phyloP scores from a whole-genome alignment of 371 early-diverging fungal genomes.

The Mortierella sp. region DNA sequence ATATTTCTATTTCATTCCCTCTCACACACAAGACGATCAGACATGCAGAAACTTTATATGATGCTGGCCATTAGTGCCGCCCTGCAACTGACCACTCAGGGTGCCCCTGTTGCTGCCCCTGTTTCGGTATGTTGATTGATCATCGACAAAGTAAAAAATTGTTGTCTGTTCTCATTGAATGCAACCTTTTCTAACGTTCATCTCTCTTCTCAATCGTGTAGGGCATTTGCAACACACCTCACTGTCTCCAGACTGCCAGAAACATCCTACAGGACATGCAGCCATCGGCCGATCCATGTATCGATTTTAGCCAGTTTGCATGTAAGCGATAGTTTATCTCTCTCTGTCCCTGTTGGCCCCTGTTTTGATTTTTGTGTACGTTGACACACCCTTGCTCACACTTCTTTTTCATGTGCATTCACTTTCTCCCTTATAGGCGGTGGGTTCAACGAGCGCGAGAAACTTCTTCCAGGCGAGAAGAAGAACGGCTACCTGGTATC shows the following conservation, averaged over 20 bases:
- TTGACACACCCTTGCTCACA: no score
- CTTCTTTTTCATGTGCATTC: neutral
- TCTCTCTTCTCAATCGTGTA: neutral
- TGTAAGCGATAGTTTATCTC: slow-evolving; percentile 9
- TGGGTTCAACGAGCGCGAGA: slow-evolving; percentile 34
- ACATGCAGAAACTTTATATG: slow-evolving; percentile 13
- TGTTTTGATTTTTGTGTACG: neutral
- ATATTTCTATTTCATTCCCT: no score
- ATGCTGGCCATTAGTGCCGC: slow-evolving; percentile 17
- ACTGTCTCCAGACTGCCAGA: slow-evolving; percentile 25
- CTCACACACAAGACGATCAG: neutral
- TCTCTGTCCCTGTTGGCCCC: neutral
- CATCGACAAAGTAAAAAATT: neutral
- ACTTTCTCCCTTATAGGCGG: slow-evolving; percentile 22
- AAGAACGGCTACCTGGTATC: slow-evolving; percentile 23
- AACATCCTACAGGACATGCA: slow-evolving; percentile 32
- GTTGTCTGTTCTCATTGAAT: no score
- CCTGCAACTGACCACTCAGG: slow-evolving; percentile 6
- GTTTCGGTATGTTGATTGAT: slow-evolving; percentile 3
- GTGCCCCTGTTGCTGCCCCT: neutral
- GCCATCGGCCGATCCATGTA: slow-evolving; percentile 27
- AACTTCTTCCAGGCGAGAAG: slow-evolving; percentile 26
- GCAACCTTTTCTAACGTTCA: neutral
- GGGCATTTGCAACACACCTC: slow-evolving; percentile 24
- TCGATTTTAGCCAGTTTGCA: slow-evolving; percentile 38